A percentile compares a stretch with the other conserved stretches of the same genome.
Conservation (phyloP, 768 basidiomycete genomes). For the Suillus subaureus region DNA sequence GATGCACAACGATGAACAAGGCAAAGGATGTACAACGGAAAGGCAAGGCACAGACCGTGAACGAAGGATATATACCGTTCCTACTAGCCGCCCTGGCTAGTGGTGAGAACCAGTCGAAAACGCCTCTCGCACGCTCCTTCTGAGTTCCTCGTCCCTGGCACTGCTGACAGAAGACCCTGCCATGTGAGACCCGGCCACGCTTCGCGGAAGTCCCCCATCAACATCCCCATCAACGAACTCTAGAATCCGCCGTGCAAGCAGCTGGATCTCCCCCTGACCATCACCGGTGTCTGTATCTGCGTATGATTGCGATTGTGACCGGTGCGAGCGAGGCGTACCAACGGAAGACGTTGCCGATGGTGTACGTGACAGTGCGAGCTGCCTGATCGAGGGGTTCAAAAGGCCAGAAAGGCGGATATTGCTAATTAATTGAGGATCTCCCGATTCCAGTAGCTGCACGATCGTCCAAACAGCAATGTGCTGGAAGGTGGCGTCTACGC, state of each 20-base stretch:
- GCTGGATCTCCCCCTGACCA: conserved; percentile 84
- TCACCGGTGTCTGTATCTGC: conserved; percentile 85
- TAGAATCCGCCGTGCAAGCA: conserved; percentile 81
- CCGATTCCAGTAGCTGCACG: conserved; percentile 96
- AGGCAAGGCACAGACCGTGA: background rate
- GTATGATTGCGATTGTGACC: conserved; percentile 69
- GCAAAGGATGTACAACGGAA: conserved; percentile 10
- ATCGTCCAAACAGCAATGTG: conserved; percentile 99
- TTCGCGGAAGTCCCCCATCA: conserved; percentile 61
- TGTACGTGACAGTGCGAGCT: conserved; percentile 72
- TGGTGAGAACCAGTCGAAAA: conserved; percentile 65
- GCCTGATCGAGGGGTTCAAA: conserved; percentile 84
- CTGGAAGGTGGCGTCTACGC: conserved; percentile 96
- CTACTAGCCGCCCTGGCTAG: conserved; percentile 17
- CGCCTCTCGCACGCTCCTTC: conserved; percentile 82
- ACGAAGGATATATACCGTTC: conserved; percentile 9
- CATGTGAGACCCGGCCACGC: conserved; percentile 64
- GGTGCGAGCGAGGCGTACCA: conserved; percentile 74
- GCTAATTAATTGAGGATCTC: conserved; percentile 86
- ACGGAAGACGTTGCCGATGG: conserved; percentile 72
- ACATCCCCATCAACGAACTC: conserved; percentile 82
- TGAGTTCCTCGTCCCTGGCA: conserved; percentile 71
- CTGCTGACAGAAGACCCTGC: conserved; percentile 67
- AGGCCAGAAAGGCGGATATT: conserved; percentile 86
- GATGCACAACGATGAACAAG: conserved; percentile 12